Evolutionary conservation across 192 early-diverging fungal genomes (phyloP).

Genomic region (Coemansia sp.): DNA sequence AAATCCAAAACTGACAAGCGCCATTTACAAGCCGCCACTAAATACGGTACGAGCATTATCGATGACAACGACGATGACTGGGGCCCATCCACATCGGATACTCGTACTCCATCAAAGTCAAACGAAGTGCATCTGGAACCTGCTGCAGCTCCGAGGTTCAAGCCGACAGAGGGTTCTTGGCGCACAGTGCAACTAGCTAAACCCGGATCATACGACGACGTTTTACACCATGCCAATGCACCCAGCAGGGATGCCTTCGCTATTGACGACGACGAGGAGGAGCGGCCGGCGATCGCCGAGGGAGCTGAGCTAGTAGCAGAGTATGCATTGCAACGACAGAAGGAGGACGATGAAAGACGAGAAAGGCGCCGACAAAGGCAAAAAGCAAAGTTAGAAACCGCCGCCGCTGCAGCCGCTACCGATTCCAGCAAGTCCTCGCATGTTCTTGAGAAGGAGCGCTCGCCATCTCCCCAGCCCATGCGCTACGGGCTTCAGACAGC

Average conservation of each 20-base stretch:
- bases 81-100: background rate
- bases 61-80: conserved; percentile 30
- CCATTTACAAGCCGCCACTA: background rate
- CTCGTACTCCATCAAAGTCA: background rate
- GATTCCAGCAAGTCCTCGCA: background rate
- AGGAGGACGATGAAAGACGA: conserved; percentile 13
- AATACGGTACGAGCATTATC: conserved; percentile 15
- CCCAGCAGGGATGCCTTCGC: background rate
- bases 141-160: conserved; percentile 8
- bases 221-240: background rate
- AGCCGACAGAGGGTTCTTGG: conserved; percentile 20
- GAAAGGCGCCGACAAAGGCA: background rate
- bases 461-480: conserved; percentile 15
- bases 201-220: background rate
- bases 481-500: conserved; percentile 50
- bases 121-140: background rate
- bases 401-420: background rate
- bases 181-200: conserved; percentile 3
- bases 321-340: conserved; percentile 18
- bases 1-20: conserved; percentile 12
- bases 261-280: conserved; percentile 31
- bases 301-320: conserved; percentile 40
- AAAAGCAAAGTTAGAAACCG: conserved; percentile 9
- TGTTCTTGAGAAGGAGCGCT: background rate
- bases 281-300: conserved; percentile 33